Base-by-base conservation (phyloP, 2,329 filamentous ascomycete genomes). In the Aspergillus chevalieri region DNA sequence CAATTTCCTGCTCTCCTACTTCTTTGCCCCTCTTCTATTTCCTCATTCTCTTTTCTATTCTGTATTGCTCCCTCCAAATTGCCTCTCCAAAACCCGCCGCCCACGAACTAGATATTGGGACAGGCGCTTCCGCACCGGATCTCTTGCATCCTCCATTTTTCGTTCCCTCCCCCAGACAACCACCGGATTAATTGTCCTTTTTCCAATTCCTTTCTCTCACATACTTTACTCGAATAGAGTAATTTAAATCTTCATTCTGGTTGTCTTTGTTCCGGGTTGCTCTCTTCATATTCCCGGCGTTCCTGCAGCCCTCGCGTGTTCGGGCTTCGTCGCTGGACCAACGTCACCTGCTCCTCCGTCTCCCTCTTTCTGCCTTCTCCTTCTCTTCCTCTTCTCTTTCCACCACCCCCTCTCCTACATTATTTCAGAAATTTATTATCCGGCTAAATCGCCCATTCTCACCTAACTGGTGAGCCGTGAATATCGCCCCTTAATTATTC, bases 321-420 rank as follows among this genome's bases (percentile, higher is more conserved):
- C 56, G 57, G 58, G 58, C 56, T 61, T 59, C 57, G 17, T 62
- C 61, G 60, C 58, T 62, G 58, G 58, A 64, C 62, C 61, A 64
- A 64, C 62, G 60, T 62, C 61, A 64, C 56, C 57, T 62, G 55
- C 60, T 58, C 58, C 58, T 50, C 52, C 48, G 47, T 50, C 50
- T 44, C 47, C 51, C 47, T 52, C 53, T 56, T 56, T 56, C 54
- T 50, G 49, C 48, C 53, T 58, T 45, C 47, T 56, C 48, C 52
- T 48, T 52, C 49, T 50, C 26, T 44, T 51, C 49, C 30, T 44
- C 39, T 46, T 47, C 46, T 48, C 49, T 58, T 52, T 55, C 50
- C 52, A 52, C 55, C 57, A 52, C 52, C 47, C 54, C 21, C 21
- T 47, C 53, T 50, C 36, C 28, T 49, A 15, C 42, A 33, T 22